Percentiles rank a stretch among this genome's conserved stretches.
These are phyloP conservation scores for Sarocladium oryzae DNA, from an alignment of 2,329 filamentous ascomycete species.

Conservation along the genomic window DNA sequence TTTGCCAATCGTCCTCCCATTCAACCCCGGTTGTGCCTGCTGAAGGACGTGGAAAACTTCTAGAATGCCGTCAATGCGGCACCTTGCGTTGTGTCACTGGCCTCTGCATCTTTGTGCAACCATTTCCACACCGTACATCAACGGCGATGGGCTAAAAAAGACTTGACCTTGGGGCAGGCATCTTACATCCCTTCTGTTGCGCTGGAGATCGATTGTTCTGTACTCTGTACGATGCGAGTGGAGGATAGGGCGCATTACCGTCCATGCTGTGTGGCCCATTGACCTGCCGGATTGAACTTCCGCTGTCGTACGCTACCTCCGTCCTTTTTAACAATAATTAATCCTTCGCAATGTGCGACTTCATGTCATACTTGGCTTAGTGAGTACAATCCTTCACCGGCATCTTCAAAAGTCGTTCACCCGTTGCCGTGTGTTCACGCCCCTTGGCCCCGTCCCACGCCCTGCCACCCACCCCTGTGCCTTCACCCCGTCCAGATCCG, in stretches of 20 bases:
- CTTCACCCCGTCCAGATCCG: slow-evolving; percentile 2
- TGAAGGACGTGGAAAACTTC: slow-evolving; percentile 1
- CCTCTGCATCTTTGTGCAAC: neutral
- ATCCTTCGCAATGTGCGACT: neutral
- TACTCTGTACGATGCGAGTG: neutral
- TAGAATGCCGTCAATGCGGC: slow-evolving; percentile 1
- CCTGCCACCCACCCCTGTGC: neutral
- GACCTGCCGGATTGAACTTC: neutral
- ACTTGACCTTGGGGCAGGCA: neutral
- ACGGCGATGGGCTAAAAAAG: too few species aligned
- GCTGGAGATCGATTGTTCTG: neutral
- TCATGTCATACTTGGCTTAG: neutral
- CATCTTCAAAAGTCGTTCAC: neutral
- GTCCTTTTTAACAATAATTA: too few species aligned
- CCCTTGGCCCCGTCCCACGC: neutral
- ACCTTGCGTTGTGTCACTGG: slow-evolving; percentile 8
- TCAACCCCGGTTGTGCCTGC: neutral
- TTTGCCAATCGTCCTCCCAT: neutral
- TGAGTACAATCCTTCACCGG: neutral
- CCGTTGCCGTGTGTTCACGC: neutral
- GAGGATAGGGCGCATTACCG: neutral
- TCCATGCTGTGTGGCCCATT: neutral
- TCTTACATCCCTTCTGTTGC: neutral
- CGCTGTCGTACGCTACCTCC: neutral
- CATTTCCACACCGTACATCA: neutral